phyloP scores from a whole-genome alignment of 140 eudicot genomes.

The Cichorium intybus region DNA sequence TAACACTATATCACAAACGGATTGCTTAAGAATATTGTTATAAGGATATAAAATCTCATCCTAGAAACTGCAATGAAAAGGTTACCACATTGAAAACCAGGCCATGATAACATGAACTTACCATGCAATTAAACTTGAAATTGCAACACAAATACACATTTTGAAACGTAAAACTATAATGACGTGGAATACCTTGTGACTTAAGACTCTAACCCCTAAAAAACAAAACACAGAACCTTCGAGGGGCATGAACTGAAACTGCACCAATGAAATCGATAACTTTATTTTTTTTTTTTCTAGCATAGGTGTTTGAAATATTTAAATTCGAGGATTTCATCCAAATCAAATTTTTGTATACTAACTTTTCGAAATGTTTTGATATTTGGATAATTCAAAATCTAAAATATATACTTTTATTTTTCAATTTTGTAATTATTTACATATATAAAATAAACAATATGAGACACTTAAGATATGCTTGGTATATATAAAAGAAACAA shows the following conservation, averaged over 20 bases:
- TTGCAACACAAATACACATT: too few species aligned
- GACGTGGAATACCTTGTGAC: not conserved
- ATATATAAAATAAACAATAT: too few species aligned
- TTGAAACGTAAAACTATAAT: not conserved
- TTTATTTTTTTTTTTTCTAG: not conserved
- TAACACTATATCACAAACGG: too few species aligned
- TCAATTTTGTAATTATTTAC: too few species aligned
- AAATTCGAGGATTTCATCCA: not conserved
- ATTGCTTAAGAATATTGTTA: too few species aligned
- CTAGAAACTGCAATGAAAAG: too few species aligned
- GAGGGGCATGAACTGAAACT: not conserved
- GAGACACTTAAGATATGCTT: too few species aligned
- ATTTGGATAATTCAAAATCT: not conserved
- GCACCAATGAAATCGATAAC: not conserved
- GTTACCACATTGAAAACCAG: too few species aligned
- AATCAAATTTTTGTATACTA: not conserved
- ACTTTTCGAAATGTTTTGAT: too few species aligned
- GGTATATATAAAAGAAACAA: too few species aligned
- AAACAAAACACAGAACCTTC: not conserved
- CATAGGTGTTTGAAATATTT: not conserved
- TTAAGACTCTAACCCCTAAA: not conserved
- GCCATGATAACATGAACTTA: not conserved
- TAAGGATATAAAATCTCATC: too few species aligned
- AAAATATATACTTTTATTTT: too few species aligned
- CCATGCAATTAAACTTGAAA: not conserved